Evolutionary conservation across 495 filamentous ascomycete species (phyloP).

Genomic region (Aspergillus diversus): DNA sequence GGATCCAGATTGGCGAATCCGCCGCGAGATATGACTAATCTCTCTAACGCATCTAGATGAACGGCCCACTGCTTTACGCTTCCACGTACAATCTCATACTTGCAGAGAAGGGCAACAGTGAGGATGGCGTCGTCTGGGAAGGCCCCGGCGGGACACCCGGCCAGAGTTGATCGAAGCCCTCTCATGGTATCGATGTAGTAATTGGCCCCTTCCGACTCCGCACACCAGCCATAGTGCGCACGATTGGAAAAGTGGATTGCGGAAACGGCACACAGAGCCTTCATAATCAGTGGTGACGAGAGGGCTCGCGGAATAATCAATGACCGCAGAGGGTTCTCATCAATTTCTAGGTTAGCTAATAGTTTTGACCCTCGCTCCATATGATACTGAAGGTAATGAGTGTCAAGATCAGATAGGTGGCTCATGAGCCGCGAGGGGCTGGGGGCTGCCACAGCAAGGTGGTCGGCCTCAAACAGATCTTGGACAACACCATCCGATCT

Average conservation of each 20-base stretch:
- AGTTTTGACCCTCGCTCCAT: conserved; percentile 44
- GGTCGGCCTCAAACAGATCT: not conserved
- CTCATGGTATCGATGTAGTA: conserved; percentile 46
- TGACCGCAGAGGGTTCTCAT: conserved; percentile 46
- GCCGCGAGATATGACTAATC: conserved; percentile 42
- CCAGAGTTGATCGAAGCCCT: conserved; percentile 37
- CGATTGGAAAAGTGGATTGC: conserved; percentile 49
- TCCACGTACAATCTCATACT: conserved; percentile 50
- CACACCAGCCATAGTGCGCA: conserved; percentile 28
- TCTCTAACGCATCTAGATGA: conserved; percentile 46
- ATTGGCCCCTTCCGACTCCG: conserved; percentile 37
- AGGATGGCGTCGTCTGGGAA: conserved; percentile 44
- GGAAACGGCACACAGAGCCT: conserved; percentile 47
- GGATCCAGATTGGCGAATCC: conserved; percentile 38
- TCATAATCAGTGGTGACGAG: conserved; percentile 47
- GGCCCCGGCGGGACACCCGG: conserved; percentile 22
- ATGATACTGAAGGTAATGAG: conserved; percentile 51
- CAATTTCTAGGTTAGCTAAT: conserved; percentile 46
- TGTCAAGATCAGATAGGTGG: conserved; percentile 41
- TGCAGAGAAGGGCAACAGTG: conserved; percentile 47
- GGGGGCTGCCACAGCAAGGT: conserved; percentile 7
- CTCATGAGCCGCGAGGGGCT: conserved; percentile 26
- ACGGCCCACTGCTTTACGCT: conserved; percentile 49
- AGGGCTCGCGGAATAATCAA: conserved; percentile 47
- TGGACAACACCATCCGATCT: conserved; percentile 5